Evolutionary conservation across 176 grass and related monocot genomes (phyloP).

Genomic region (Puya raimondii): DNA sequence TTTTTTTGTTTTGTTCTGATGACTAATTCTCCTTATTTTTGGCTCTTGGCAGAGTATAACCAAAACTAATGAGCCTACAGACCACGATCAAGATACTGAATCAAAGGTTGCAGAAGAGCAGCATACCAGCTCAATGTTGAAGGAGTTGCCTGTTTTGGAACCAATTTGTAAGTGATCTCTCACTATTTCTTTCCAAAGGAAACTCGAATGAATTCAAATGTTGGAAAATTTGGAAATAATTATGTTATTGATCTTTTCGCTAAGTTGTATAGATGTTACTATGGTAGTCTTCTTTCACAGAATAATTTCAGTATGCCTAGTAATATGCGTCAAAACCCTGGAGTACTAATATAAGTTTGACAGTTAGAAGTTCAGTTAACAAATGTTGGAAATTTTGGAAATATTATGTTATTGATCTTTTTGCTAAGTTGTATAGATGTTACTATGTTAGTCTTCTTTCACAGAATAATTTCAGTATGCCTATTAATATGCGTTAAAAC

Average conservation of each 20-base stretch:
- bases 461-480: no score
- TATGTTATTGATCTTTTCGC: neutral
- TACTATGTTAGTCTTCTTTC: no score
- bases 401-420: no score
- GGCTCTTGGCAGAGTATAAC: slow-evolving; percentile 38
- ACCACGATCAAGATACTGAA: slow-evolving; percentile 43
- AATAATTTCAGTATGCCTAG: no score
- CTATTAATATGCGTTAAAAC: no score
- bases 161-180: slow-evolving; percentile 54
- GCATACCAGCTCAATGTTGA: slow-evolving; percentile 43
- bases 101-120: slow-evolving; percentile 40
- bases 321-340: no score
- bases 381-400: no score
- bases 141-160: slow-evolving; percentile 58
- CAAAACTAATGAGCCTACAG: slow-evolving; percentile 46
- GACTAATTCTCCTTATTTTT: slow-evolving; percentile 9
- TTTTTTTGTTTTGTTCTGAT: neutral
- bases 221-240: neutral
- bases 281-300: no score
- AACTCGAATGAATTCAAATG: neutral
- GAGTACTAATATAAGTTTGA: no score
- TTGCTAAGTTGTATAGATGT: no score
- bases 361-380: no score
- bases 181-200: neutral
- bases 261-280: no score